Evolutionary conservation across 495 filamentous ascomycete species (phyloP), one percentile per base, ranked within the genome.

Genomic region (Penicillium canescens): DNA sequence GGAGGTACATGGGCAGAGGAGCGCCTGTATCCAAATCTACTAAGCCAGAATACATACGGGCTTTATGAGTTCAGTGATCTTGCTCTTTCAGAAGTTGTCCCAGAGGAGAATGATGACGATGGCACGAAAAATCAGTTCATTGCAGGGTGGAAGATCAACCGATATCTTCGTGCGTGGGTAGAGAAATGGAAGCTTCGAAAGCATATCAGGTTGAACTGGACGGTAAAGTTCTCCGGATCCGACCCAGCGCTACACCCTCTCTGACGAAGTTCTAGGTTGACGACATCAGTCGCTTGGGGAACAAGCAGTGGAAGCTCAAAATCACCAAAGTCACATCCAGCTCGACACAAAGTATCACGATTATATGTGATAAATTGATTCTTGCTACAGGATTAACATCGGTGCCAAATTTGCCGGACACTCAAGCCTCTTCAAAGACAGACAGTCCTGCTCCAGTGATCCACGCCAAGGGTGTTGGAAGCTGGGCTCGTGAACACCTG

Each of bases 1-100:
- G 87, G 87, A 9, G 87, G 87, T n/a, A 79, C 80, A 41, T 90
- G 86, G 87, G 73, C 77, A 11, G 63, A 76, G 23, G 66, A 82
- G 12, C 68, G 82, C 0, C 70, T 88, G 11, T 88, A 87, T 52
- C 83, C 85, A 6, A 71, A 69, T 24, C 54, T 72, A 2, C 59
- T 67, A 3, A 70, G 66, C 18, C 68, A 73, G 44, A 67, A 68
- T 26, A 64, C 66, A 4, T 65, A 73, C 36, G 70, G 68, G 1
- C 54, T 70, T 7, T 73, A 72, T 47, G 70, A 75, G 53, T 75
- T 66, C 45, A 81, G 79, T 33, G 86, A 88, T 60, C 80, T 83
- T 47, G 80, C 86, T 21, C 82, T 90, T 73, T 75, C 54, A 7
- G 46, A 80, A 20, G 54, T 56, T 12, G 52, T 61, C 16, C 57